Evolutionary conservation across 176 grass and related monocot genomes (phyloP), one percentile per base, ranked within the genome.

Genomic region (Bonia amplexicaulis): DNA sequence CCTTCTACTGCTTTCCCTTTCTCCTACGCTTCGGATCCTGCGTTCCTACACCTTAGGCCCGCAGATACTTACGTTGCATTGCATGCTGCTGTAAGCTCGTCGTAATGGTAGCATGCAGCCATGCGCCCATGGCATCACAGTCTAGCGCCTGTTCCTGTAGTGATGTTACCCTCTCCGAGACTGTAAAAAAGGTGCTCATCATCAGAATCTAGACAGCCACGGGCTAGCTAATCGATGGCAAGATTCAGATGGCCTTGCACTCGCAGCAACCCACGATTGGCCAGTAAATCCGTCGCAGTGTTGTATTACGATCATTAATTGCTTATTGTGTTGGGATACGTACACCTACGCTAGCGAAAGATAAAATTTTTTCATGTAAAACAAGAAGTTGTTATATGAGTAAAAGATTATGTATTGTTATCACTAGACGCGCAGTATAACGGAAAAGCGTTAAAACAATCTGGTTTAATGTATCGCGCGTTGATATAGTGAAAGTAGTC

Each of bases 301-400:
- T 20, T 7, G 17, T 54, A 7, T 20, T 20, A 54, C 17, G 52
- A 8, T 20, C 17, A 58, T 58, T 4, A 40, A 40, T 7, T 40
- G 39, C 31, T 33, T 33, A 33, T 33, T 33, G 31, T 33, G 31
- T 33, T 33, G 31, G 31, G 3, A 33, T 33, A 33, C 31, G 31
- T 33, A 3, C 31, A 33, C 31, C 31, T 33, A 33, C 31, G 3
- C 31, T 33, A 33, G 31, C 31, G 31, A 33, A 33, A 33, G 3
- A 33, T 33, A 33, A 33, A 33, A 33, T 1, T 1, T 3, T 3
- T 33, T 33, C 31, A 33, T 3, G 31, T 33, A 33, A 33, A 33
- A 3, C 31, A 33, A 33, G 31, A 33, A 33, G 0, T 0, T 1
- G 3, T 3, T n/a, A n/a, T n/a, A n/a, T n/a, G n/a, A n/a, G n/a